phyloP scores from a whole-genome alignment of 768 basidiomycete species.

The Panaeolus cyanescens region DNA sequence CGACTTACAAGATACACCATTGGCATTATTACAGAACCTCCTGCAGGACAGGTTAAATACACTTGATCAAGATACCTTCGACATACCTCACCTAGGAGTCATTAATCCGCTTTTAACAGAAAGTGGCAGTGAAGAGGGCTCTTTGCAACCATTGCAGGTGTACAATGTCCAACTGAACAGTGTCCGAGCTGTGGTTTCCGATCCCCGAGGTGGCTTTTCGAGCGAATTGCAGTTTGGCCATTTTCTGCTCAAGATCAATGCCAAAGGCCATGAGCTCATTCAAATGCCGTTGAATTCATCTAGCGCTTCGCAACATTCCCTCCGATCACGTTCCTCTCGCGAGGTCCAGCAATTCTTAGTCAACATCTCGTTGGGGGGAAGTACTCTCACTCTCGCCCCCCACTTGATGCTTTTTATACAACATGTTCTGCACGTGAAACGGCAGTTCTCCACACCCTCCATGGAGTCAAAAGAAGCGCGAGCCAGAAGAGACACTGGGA shows the following conservation, averaged over 20 bases:
- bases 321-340: slow-evolving; percentile 35
- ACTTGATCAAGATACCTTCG: slow-evolving; percentile 46
- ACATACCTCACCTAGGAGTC: slow-evolving; percentile 28
- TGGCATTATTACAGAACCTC: slow-evolving; percentile 14
- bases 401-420: slow-evolving; percentile 63
- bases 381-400: slow-evolving; percentile 50
- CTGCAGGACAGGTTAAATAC: slow-evolving; percentile 21
- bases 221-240: slow-evolving; percentile 39
- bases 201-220: slow-evolving; percentile 30
- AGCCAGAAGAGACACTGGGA: slow-evolving; percentile 13
- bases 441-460: slow-evolving; percentile 29
- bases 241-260: slow-evolving; percentile 24
- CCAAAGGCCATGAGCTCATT: slow-evolving; percentile 24
- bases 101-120: slow-evolving; percentile 28
- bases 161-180: slow-evolving; percentile 28
- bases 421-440: slow-evolving; percentile 52
- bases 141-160: slow-evolving; percentile 5
- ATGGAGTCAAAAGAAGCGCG: slow-evolving; percentile 7
- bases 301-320: slow-evolving; percentile 49
- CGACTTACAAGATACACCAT: slow-evolving; percentile 17
- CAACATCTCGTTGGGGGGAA: slow-evolving; percentile 39
- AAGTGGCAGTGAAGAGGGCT: background rate
- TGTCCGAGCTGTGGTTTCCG: slow-evolving; percentile 33
- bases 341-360: slow-evolving; percentile 31
- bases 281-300: slow-evolving; percentile 25